Base-by-base conservation (phyloP, 441 rosid species). In the Capsella rubella region DNA sequence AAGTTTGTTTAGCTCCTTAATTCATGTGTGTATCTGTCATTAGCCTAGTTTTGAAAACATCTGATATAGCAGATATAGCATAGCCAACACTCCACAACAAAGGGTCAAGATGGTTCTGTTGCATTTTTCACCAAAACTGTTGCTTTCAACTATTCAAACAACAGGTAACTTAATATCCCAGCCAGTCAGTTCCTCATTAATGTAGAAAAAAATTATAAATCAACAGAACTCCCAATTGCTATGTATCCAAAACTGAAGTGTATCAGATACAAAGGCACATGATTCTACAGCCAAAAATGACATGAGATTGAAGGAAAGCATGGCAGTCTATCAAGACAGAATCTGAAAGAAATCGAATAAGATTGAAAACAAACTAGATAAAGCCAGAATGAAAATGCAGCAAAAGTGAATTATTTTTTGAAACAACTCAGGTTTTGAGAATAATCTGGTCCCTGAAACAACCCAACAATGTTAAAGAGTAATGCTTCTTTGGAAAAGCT, bases 11-110 rank as follows among this genome's bases (percentile, higher is more conserved):
- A 34, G 78, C 0, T 82, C 82, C 39, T 86, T 93, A 21, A 21
- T 21, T 21, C 31, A 69, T 78, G 2, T 78, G 87, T 71, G 82
- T 82, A 84, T 92, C 96, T 4, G 99, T 92, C 98, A 95, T 92
- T 81, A 92, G 55, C 85, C 99, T 84, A 8, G 98, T 95, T 84
- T 95, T 95, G 15, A 89, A 84, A 76, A 90, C 97, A 76, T 95
- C 97, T 45, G 98, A 90, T 51, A 95, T 9, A 9, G 98, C 96
- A 1, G 93, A 90, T 32, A 95, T 90, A 4, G 95, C 97, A 54
- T 98, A 11, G 98, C 97, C 65, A 95, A 74, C 8, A 95, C 96
- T 0, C 98, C 97, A 65, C 96, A 92, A 28, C 84, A 84, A 62
- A 1, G 99, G 96, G 83, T 90, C 90, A 79, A 95, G 84, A 82